Evolutionary conservation across 2,329 filamentous ascomycete genomes (phyloP).

Genomic region (Colletotrichum plurivorum): DNA sequence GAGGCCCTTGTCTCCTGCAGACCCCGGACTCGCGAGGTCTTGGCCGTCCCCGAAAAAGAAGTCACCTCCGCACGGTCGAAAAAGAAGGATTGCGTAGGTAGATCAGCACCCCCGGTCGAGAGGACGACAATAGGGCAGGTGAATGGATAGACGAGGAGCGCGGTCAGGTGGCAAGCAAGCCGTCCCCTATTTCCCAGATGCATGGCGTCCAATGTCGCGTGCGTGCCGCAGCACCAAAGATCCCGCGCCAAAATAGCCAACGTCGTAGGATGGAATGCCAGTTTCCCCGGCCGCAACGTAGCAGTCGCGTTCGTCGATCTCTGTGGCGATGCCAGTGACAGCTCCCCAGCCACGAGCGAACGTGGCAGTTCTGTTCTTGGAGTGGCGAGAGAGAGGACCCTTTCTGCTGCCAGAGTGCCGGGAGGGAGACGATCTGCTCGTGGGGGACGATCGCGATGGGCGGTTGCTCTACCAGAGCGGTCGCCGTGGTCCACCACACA

Average conservation of each 20-base stretch:
- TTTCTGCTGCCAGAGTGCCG: background rate
- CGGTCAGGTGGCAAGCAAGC: background rate
- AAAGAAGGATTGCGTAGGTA: background rate
- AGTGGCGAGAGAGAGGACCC: background rate
- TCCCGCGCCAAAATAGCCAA: background rate
- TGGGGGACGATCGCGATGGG: too few species aligned
- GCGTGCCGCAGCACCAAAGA: too few species aligned
- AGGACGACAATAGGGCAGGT: background rate
- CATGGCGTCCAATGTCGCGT: background rate
- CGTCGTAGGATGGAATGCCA: background rate
- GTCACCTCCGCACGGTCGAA: constrained; percentile 11
- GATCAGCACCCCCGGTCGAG: background rate
- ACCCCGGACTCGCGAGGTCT: background rate
- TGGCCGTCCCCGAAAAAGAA: constrained; percentile 16
- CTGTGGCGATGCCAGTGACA: background rate
- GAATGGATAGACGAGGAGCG: background rate
- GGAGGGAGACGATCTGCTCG: background rate
- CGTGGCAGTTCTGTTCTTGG: background rate
- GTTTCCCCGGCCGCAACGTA: background rate
- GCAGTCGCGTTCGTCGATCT: background rate
- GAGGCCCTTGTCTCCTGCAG: background rate
- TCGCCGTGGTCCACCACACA: background rate
- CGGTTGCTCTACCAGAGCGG: background rate
- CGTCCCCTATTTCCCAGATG: background rate
- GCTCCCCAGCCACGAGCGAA: background rate